These are phyloP conservation scores for Pseudoperonospora humuli DNA, from an alignment of 352 stramenopile species.

Conservation along the genomic window DNA sequence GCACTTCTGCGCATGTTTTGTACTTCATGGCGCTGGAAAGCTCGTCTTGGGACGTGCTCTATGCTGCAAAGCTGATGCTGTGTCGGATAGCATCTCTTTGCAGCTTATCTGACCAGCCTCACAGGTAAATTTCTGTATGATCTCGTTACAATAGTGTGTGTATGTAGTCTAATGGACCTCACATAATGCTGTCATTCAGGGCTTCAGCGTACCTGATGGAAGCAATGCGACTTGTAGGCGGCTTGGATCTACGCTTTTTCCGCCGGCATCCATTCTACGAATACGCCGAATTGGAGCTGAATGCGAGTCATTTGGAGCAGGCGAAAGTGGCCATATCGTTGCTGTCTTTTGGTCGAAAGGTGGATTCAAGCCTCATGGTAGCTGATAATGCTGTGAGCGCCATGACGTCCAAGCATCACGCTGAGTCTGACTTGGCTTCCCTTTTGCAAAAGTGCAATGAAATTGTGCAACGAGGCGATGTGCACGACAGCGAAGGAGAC, in stretches of 20 bases:
- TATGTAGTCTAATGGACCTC: slow-evolving; percentile 1
- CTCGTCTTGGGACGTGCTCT: slow-evolving; percentile 64
- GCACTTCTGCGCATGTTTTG: slow-evolving; percentile 21
- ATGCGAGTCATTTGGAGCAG: slow-evolving; percentile 33
- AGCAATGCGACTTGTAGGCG: slow-evolving; percentile 63
- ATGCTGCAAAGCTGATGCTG: slow-evolving; percentile 43
- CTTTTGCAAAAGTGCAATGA: slow-evolving; percentile 43
- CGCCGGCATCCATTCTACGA: slow-evolving; percentile 50
- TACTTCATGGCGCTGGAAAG: slow-evolving; percentile 63
- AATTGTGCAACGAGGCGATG: slow-evolving; percentile 33
- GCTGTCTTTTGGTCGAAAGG: slow-evolving; percentile 12
- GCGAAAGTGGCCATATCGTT: slow-evolving; percentile 41
- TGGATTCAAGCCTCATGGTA: background rate
- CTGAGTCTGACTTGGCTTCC: slow-evolving; percentile 20
- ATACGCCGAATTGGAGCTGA: slow-evolving; percentile 56
- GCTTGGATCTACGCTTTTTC: slow-evolving; percentile 46
- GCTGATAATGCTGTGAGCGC: background rate
- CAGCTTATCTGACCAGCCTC: slow-evolving; percentile 34
- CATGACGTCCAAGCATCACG: background rate
- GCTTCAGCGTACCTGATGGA: slow-evolving; percentile 49
- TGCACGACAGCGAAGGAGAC: slow-evolving; percentile 20
- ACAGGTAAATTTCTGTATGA: slow-evolving; percentile 27
- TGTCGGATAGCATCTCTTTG: slow-evolving; percentile 61
- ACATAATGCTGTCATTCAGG: slow-evolving; percentile 13
- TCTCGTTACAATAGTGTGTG: background rate